Evolutionary conservation across 306 rosid genomes (phyloP), one percentile per base, ranked within the genome.

Genomic region (Myrica gale): DNA sequence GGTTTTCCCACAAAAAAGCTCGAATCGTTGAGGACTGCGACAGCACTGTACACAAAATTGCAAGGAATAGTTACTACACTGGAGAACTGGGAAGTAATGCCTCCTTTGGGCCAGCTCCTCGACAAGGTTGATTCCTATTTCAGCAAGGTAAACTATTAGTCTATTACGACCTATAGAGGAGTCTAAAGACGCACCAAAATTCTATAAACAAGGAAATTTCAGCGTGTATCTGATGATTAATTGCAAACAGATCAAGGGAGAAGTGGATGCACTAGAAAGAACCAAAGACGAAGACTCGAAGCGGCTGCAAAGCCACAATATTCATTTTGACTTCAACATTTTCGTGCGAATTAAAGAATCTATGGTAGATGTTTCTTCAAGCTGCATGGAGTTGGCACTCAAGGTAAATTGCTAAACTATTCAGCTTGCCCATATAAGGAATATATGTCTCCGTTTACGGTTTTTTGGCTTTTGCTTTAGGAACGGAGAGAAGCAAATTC

Each of bases 371-470:
- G 82, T 80, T 69, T 84, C 87, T 77, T 84, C 87, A 19, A 74
- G 84, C 62, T 80, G 84, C 82, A 84, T 84, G 84, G 87, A 84
- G 68, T 69, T 84, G 58, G 84, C n/a, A n/a, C n/a, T n/a, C n/a
- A n/a, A n/a, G n/a, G n/a, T n/a, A n/a, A n/a, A n/a, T n/a, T n/a
- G n/a, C n/a, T n/a, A n/a, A n/a, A n/a, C n/a, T n/a, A n/a, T n/a
- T n/a, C n/a, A n/a, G n/a, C n/a, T n/a, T n/a, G n/a, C n/a, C n/a
- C n/a, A 56, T 77, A 80, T 51, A 68, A 80, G 87, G 87, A 23
- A 23, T 23, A 23, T 23, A 23, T 23, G 26, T 23, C 0, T 63
- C 5, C 7, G 8, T 15, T 32, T 6, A 46, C 10, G 20, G 16
- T 12, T 3, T 54, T 41, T 65, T 41, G 46, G 70, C 6, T 65